Conservation (phyloP, 129 eudicot species). For the Flaveria brownii region DNA sequence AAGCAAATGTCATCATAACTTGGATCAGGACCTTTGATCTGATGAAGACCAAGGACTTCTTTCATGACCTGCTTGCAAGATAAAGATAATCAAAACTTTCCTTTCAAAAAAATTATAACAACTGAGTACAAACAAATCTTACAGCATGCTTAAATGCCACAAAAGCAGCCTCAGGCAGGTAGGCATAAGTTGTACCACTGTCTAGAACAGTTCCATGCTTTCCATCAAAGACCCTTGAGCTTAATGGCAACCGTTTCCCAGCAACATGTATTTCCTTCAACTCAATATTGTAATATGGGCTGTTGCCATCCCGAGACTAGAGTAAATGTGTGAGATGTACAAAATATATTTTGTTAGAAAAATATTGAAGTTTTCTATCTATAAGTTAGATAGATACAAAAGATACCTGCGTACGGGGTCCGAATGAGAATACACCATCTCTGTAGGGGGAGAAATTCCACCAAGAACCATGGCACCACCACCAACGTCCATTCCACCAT, state of each 20-base stretch:
- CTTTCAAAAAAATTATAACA: not conserved
- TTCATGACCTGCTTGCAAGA: constrained; percentile 57
- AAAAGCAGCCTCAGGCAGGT: constrained; percentile 91
- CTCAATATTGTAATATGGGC: constrained; percentile 98
- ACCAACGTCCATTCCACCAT: constrained; percentile 98
- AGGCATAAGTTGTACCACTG: constrained; percentile 94
- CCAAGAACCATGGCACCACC: constrained; percentile 99
- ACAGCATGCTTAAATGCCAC: constrained; percentile 82
- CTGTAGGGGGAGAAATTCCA: constrained; percentile 69
- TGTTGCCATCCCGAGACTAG: constrained; percentile 99
- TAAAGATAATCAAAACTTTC: not conserved
- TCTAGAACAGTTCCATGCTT: constrained; percentile 84
- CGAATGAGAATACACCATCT: constrained; percentile 78
- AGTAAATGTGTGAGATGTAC: constrained; percentile 98
- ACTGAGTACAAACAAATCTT: constrained; percentile 33
- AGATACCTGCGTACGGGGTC: constrained; percentile 91
- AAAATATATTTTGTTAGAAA: constrained; percentile 63
- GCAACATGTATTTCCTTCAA: constrained; percentile 95
- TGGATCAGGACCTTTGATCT: constrained; percentile 91
- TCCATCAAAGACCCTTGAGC: constrained; percentile 69
- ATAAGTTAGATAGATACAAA: constrained; percentile 37
- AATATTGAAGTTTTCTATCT: constrained; percentile 38
- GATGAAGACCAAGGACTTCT: constrained; percentile 62
- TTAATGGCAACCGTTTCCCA: constrained; percentile 73
- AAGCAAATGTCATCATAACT: constrained; percentile 93